Evolutionary conservation across 208 protist genomes (phyloP).

Genomic region (Angomonas desouzai): DNA sequence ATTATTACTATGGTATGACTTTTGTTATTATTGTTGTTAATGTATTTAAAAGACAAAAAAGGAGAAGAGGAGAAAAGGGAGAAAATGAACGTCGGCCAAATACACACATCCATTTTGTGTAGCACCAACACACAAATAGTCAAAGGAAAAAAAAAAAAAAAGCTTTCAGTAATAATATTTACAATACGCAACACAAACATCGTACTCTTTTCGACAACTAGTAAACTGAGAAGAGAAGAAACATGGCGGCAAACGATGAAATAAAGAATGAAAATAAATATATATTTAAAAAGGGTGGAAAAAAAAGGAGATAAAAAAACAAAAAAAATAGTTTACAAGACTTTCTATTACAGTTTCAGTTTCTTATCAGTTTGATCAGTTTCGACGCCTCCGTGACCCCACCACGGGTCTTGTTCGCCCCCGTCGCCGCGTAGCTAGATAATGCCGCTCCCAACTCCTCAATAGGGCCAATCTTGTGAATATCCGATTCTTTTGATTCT

Average conservation of each 20-base stretch:
- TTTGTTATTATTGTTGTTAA: too few relatives aligned
- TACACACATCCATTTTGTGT: too few relatives aligned
- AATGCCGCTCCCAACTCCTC: slow-evolving; percentile 16
- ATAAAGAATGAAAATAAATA: slow-evolving; percentile 1
- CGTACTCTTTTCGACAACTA: too few relatives aligned
- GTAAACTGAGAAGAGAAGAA: too few relatives aligned
- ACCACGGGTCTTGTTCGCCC: slow-evolving; percentile 12
- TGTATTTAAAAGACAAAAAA: slow-evolving; percentile 12
- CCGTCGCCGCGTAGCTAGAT: slow-evolving; percentile 13
- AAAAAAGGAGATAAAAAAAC: slow-evolving; percentile 12
- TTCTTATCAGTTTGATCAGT: slow-evolving; percentile 1
- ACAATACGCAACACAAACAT: too few relatives aligned
- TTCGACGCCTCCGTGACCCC: slow-evolving; percentile 10
- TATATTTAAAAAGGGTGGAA: slow-evolving; percentile 10
- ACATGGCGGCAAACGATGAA: slow-evolving; percentile 11
- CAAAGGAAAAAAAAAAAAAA: too few relatives aligned
- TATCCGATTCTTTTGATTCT: slow-evolving; percentile 18
- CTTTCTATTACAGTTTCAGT: background rate
- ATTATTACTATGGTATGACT: too few relatives aligned
- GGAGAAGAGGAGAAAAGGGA: background rate
- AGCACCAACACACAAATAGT: too few relatives aligned
- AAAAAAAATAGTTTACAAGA: slow-evolving; percentile 19
- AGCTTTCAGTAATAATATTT: too few relatives aligned
- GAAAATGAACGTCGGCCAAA: too few relatives aligned
- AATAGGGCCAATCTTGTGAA: slow-evolving; percentile 8